Percentiles rank a stretch among this genome's conserved stretches.
phyloP scores from a whole-genome alignment of 805 yeast species.

The Sporopachydermia quercuum region DNA sequence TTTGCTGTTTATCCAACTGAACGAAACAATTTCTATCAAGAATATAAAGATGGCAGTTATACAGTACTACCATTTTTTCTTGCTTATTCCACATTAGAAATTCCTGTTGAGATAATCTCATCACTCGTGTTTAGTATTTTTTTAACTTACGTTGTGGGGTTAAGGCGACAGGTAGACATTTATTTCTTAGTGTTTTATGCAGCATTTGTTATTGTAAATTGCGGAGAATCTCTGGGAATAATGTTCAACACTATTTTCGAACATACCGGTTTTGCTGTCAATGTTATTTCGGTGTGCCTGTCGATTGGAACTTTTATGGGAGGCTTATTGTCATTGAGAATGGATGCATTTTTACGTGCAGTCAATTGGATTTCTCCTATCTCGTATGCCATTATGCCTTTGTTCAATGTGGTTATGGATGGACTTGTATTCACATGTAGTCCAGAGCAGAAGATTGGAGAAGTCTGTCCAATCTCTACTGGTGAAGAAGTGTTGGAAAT shows the following conservation, averaged over 20 bases:
- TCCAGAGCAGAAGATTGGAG: constrained; percentile 17
- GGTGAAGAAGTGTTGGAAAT: constrained; percentile 43
- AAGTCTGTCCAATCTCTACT: constrained; percentile 30
- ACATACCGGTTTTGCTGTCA: constrained; percentile 72
- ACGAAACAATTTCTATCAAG: constrained; percentile 63
- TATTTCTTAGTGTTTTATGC: constrained; percentile 51
- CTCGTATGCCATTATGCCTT: constrained; percentile 49
- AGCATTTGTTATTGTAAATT: constrained; percentile 38
- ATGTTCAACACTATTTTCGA: constrained; percentile 57
- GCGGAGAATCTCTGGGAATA: constrained; percentile 80
- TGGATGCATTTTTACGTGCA: constrained; percentile 55
- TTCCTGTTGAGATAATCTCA: constrained; percentile 54
- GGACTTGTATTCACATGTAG: constrained; percentile 38
- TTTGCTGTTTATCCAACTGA: constrained; percentile 63
- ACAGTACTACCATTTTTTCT: constrained; percentile 48
- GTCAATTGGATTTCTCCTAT: constrained; percentile 68
- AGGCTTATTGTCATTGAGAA: constrained; percentile 67
- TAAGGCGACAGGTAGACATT: constrained; percentile 52
- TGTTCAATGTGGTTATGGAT: constrained; percentile 45
- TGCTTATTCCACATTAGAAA: constrained; percentile 43
- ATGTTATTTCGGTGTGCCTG: constrained; percentile 48
- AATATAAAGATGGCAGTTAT: constrained; percentile 58
- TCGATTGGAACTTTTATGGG: constrained; percentile 72
- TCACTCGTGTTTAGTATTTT: constrained; percentile 44
- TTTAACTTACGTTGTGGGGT: constrained; percentile 54